Conservation (phyloP, 257 asterid species). For the Solanum sparsipilum region DNA sequence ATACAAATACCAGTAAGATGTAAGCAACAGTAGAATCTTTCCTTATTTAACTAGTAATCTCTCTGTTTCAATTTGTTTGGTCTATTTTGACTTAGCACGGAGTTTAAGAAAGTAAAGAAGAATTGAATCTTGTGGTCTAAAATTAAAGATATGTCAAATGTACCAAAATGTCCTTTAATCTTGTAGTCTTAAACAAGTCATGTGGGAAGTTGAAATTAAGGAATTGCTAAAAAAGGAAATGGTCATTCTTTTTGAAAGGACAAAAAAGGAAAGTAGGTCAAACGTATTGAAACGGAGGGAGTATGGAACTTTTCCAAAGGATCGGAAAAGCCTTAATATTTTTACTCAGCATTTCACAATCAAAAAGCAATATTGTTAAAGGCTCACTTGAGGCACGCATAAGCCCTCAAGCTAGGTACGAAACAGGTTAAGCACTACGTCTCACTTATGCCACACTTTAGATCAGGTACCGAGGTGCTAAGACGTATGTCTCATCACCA, state of each 20-base stretch:
- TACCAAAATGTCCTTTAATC: background rate
- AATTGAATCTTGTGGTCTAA: background rate
- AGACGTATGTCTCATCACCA: background rate
- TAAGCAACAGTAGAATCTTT: background rate
- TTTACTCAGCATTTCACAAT: background rate
- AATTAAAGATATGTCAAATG: background rate
- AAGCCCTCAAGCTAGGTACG: background rate
- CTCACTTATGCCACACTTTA: background rate
- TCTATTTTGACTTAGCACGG: background rate
- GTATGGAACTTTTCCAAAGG: background rate
- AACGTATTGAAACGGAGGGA: background rate
- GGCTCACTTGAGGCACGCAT: background rate
- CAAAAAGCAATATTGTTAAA: background rate
- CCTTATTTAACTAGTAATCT: background rate
- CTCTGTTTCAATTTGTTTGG: background rate
- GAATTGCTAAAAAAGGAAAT: background rate
- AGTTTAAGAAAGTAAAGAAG: background rate
- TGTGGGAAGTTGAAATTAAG: background rate
- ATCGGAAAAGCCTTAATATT: background rate
- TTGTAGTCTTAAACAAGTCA: background rate
- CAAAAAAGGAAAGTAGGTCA: background rate
- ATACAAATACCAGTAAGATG: background rate
- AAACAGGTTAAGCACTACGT: background rate
- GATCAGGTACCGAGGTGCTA: background rate
- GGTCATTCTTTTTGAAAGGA: background rate